Evolutionary conservation across 768 basidiomycete species (phyloP), one percentile per base, ranked within the genome.

Genomic region (Termitomyces sp.): DNA sequence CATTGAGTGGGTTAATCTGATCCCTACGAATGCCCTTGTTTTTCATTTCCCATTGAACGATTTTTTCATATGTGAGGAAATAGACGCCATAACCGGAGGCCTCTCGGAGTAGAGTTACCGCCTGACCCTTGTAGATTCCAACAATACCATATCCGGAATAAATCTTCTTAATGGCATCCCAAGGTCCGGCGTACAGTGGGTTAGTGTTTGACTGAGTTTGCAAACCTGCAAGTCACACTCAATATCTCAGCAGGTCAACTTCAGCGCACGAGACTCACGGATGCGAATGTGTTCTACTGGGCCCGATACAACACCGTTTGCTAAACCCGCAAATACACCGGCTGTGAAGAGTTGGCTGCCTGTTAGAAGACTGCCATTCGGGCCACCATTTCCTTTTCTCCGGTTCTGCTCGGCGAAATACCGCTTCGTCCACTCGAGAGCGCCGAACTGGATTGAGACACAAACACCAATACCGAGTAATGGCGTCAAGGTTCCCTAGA

Each of bases 201-300:
- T 88, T 88, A 12, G 76, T 83, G 41, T 85, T 82, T 7, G 89
- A 86, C 68, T 98, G 96, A 1, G 91, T 95, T 73, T 98, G 96
- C 26, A 98, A 76, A 55, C 94, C 92, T 95, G 61, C 13, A 37
- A 62, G 22, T n/a, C 18, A 43, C 10, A 53, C 31, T 53, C 22
- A 27, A 29, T 27, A 46, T 37, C 31, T 53, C 52, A 34, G 41
- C 44, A 39, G 18, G 55, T 65, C 29, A 39, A 42, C n/a, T 52
- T 41, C 26, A 44, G 32, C 16, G 18, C 12, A n/a, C 47, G 20
- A 14, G 31, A 76, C 89, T 69, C 63, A 93, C 92, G 87, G 62
- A 98, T 98, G 75, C 95, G 91, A 68, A 98, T 94, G 68, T 98
- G 95, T 71, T 98, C 95, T 18, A 98, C 95, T 6, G 95, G 96